Percentiles rank a stretch among this genome's conserved stretches.
phyloP scores from a whole-genome alignment of 306 rosid genomes.

The Ormosia semicastrata region DNA sequence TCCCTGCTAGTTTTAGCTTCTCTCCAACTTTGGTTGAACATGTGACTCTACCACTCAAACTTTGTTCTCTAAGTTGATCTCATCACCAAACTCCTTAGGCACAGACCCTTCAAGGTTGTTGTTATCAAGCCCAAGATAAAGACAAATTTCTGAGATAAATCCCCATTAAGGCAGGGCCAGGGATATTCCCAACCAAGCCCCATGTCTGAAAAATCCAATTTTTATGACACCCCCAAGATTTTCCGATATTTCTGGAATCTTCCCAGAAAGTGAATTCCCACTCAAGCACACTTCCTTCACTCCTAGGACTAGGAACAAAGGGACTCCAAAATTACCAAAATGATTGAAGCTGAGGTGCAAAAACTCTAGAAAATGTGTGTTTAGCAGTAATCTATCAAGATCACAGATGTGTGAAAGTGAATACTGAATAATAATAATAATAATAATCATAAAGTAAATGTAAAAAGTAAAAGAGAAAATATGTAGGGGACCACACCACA shows the following conservation, averaged over 20 bases:
- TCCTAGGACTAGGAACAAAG: conserved; percentile 43
- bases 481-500: too few relatives aligned
- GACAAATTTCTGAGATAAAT: conserved; percentile 48
- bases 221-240: conserved; percentile 55
- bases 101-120: too few relatives aligned
- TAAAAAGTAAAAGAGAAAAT: too few relatives aligned
- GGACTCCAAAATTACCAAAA: conserved; percentile 65
- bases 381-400: too few relatives aligned
- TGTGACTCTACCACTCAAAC: conserved; percentile 66
- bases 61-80: too few relatives aligned
- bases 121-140: conserved; percentile 72
- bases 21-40: conserved; percentile 41
- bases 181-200: conserved; percentile 71
- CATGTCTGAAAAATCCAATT: conserved; percentile 57
- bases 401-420: too few relatives aligned
- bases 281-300: conserved; percentile 66
- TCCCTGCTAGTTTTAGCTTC: too few relatives aligned
- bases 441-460: too few relatives aligned
- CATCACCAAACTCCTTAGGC: too few relatives aligned
- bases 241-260: conserved; percentile 72
- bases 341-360: conserved; percentile 67
- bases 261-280: conserved; percentile 67
- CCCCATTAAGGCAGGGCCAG: conserved; percentile 55
- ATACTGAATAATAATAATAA: too few relatives aligned
- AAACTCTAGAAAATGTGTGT: conserved; percentile 25